These are phyloP conservation scores for Arthrobotrys megalospora DNA, from an alignment of 2,329 filamentous ascomycete species.

Conservation along the genomic window DNA sequence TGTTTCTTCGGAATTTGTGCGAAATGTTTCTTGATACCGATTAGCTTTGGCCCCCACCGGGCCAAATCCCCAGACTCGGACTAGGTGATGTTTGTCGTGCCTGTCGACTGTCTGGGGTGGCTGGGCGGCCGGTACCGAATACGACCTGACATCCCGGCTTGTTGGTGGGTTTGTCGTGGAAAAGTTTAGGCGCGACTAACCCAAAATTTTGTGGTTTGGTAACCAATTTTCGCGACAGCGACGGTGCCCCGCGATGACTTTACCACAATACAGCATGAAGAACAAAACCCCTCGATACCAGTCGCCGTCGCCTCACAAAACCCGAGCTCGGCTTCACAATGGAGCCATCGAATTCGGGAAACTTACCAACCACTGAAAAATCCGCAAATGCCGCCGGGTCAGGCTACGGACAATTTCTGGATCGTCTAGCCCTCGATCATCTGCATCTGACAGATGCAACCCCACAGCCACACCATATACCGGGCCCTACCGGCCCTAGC, in stretches of 20 bases:
- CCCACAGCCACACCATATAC: conserved; percentile 42
- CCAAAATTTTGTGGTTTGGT: conserved; percentile 20
- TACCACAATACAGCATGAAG: conserved; percentile 33
- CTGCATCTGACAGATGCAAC: conserved; percentile 41
- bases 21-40: conserved; percentile 10
- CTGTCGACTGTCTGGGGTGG: conserved; percentile 5
- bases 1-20: conserved; percentile 28
- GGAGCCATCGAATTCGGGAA: conserved; percentile 23
- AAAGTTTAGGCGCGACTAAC: conserved; percentile 4
- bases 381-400: neutral
- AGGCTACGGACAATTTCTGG: conserved; percentile 12
- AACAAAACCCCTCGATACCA: neutral
- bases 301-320: neutral
- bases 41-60: conserved; percentile 4
- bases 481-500: conserved; percentile 5
- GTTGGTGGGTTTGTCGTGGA: neutral
- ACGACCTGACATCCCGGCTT: conserved; percentile 8
- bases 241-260: conserved; percentile 3
- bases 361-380: neutral
- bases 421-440: conserved; percentile 28
- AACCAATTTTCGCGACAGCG: conserved; percentile 10
- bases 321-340: conserved; percentile 25
- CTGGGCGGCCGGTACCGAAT: conserved; percentile 43
- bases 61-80: neutral
- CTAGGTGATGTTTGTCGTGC: conserved; percentile 12